Percentiles rank a stretch among this genome's conserved stretches.
phyloP scores from a whole-genome alignment of 2,329 filamentous ascomycete species.

The Aschersonia sp. region DNA sequence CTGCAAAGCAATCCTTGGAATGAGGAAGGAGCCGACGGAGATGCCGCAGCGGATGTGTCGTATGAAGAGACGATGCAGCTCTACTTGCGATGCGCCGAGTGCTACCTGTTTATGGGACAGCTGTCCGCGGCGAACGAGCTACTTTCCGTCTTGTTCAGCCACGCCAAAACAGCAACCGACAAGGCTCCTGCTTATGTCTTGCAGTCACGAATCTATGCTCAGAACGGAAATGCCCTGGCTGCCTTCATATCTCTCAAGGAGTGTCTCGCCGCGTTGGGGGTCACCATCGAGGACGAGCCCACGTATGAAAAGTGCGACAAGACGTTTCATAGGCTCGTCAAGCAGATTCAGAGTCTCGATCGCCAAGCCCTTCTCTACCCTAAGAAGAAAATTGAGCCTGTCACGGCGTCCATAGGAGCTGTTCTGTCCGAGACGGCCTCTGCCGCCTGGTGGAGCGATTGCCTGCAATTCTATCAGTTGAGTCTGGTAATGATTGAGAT shows the following conservation, averaged over 20 bases:
- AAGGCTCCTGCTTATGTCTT: slow-evolving; percentile 76
- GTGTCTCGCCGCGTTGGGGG: slow-evolving; percentile 54
- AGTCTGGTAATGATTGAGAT: slow-evolving; percentile 51
- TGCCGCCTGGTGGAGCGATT: slow-evolving; percentile 61
- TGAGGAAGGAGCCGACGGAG: slow-evolving; percentile 24
- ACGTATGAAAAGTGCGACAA: slow-evolving; percentile 65
- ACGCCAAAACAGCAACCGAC: slow-evolving; percentile 59
- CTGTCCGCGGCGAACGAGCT: slow-evolving; percentile 51
- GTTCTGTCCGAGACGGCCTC: slow-evolving; percentile 56
- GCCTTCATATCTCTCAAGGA: slow-evolving; percentile 58
- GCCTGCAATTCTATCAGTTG: slow-evolving; percentile 57
- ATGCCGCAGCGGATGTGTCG: slow-evolving; percentile 46
- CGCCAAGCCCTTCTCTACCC: slow-evolving; percentile 28
- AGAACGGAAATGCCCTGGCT: slow-evolving; percentile 54
- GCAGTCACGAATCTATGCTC: slow-evolving; percentile 63
- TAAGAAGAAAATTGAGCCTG: slow-evolving; percentile 30
- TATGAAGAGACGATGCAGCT: slow-evolving; percentile 79
- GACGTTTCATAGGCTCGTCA: slow-evolving; percentile 51
- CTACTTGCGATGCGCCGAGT: slow-evolving; percentile 67
- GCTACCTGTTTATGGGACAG: slow-evolving; percentile 65
- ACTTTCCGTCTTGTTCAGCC: slow-evolving; percentile 53
- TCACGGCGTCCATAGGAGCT: slow-evolving; percentile 49
- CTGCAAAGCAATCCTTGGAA: slow-evolving; percentile 70
- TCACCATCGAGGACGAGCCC: slow-evolving; percentile 49
- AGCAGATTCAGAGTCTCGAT: slow-evolving; percentile 44